Base-by-base conservation (phyloP, 2,329 filamentous ascomycete species). In the Arachnopeziza araneosa region DNA sequence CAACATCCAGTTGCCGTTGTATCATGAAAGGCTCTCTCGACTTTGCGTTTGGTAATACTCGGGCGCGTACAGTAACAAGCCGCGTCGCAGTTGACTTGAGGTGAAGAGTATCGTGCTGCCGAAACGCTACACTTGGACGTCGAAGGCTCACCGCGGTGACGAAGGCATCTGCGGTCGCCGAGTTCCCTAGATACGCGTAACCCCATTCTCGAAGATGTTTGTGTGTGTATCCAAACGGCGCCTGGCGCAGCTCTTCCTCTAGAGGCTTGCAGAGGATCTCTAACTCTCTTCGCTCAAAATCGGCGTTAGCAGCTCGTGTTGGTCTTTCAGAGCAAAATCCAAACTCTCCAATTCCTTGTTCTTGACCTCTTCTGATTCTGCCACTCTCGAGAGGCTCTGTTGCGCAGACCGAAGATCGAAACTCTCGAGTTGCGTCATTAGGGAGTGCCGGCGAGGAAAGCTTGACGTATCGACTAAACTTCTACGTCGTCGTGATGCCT, bases 1-100 rank as follows among this genome's bases (percentile, higher is more conserved):
- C 73, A 17, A 83, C 70, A 61, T 83, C 75, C 61, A 85, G 81
- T 21, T 75, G 76, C 30, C 81, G 76, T 63, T 78, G 75, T 21
- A 86, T 73, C 0, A 79, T 65, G 63, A 83, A 78, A 1, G 80
- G 74, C 54, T 76, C 75, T 21, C 76, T 72, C 1, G 77, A 75
- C 4, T 73, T 69, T 2, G 58, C 60, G 44, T 71, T 72, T 19
- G 80, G 79, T 6, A 75, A 65, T 9, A 83, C 74, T 17, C 76
- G 72, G 1, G 78, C 79, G 19, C 78, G 75, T 54, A 82, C 75
- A 1, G 70, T 74, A 14, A 77, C 66, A 8, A 58, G 52, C 10
- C 61, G 36, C 2, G 10, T 44, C 36, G 36, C 17, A 8, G 12
- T 44, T 44, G 36, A 17, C 36, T 60, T 22, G 55, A 50, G 1